Conservation (phyloP, 1,139 yeast species). For the Nakaseomyces delphensis region DNA sequence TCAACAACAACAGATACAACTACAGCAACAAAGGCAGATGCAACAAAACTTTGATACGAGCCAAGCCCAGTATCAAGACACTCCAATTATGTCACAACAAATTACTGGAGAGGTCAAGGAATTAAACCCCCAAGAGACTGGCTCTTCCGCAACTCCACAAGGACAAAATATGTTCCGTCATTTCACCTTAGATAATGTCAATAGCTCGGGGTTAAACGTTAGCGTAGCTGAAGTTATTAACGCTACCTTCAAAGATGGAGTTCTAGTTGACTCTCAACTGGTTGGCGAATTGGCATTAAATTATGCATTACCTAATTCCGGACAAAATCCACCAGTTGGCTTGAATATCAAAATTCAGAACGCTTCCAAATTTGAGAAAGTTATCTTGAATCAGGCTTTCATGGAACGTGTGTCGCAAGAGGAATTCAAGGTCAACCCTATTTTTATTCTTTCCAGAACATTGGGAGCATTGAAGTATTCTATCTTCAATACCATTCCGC, state of each 20-base stretch:
- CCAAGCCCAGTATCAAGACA: slow-evolving; percentile 2
- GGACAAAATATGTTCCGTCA: slow-evolving; percentile 41
- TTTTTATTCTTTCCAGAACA: slow-evolving; percentile 44
- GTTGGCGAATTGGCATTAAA: slow-evolving; percentile 77
- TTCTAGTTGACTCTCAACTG: slow-evolving; percentile 46
- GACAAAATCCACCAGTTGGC: slow-evolving; percentile 27
- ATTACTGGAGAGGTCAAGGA: slow-evolving; percentile 27
- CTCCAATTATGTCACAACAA: slow-evolving; percentile 2
- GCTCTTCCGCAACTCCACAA: slow-evolving; percentile 27
- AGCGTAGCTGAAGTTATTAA: slow-evolving; percentile 77
- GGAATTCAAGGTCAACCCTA: slow-evolving; percentile 31
- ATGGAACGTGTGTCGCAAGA: slow-evolving; percentile 31
- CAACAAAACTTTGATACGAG: slow-evolving; percentile 3
- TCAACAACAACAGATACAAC: slow-evolving; percentile 1
- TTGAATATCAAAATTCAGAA: slow-evolving; percentile 32
- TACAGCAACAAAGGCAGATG: slow-evolving; percentile 4
- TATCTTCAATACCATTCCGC: slow-evolving; percentile 44
- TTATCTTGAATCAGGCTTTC: slow-evolving; percentile 34
- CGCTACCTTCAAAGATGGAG: slow-evolving; percentile 63
- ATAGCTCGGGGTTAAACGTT: slow-evolving; percentile 55
- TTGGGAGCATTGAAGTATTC: slow-evolving; percentile 71
- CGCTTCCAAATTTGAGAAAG: slow-evolving; percentile 29
- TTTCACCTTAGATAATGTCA: slow-evolving; percentile 30
- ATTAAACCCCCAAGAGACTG: slow-evolving; percentile 35
- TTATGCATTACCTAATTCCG: slow-evolving; percentile 32